phyloP scores from a whole-genome alignment of 345 rosid species.

The Dipteronia dyeriana region DNA sequence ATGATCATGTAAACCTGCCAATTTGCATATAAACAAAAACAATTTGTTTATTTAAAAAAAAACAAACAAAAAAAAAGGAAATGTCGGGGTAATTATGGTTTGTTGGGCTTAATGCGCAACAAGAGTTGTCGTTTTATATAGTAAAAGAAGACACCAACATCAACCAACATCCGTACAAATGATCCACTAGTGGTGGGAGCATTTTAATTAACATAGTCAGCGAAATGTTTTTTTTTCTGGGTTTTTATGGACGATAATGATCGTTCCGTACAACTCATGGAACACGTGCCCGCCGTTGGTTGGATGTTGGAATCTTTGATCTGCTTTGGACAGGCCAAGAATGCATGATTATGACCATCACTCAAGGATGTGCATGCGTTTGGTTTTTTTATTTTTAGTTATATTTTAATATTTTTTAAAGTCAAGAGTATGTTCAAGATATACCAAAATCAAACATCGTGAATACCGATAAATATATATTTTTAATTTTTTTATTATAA shows the following conservation, averaged over 20 bases:
- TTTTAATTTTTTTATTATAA: too few species aligned
- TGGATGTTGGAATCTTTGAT: background rate
- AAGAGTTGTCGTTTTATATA: background rate
- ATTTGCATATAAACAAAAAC: background rate
- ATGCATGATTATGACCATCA: background rate
- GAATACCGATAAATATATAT: too few species aligned
- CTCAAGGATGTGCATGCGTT: background rate
- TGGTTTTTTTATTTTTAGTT: background rate
- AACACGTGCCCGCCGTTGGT: background rate
- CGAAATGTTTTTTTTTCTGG: background rate
- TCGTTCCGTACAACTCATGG: background rate
- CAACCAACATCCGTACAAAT: background rate
- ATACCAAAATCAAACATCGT: too few species aligned
- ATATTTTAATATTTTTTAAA: too few species aligned
- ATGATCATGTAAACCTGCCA: background rate
- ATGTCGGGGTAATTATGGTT: slow-evolving; percentile 8
- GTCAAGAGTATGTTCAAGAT: too few species aligned
- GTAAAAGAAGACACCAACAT: background rate
- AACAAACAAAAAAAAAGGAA: background rate
- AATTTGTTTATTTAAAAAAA: background rate
- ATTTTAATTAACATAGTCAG: background rate
- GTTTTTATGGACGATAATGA: slow-evolving; percentile 1
- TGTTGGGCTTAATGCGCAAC: slow-evolving; percentile 2
- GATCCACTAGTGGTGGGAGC: background rate
- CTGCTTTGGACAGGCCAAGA: background rate